Evolutionary conservation across 495 filamentous ascomycete species (phyloP).

Genomic region (Daldinia concentrica): DNA sequence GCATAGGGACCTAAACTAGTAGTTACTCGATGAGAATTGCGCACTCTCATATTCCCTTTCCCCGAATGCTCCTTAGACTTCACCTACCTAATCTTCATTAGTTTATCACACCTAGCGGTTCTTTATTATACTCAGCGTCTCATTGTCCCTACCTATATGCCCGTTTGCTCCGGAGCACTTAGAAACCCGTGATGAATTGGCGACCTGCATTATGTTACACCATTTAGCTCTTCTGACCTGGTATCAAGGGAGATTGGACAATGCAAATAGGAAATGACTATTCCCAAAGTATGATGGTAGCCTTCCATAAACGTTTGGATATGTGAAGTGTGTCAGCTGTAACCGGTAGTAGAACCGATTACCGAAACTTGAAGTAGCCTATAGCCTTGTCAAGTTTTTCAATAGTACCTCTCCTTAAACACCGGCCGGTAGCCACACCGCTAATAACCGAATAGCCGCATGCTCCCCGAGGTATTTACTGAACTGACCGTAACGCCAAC

Average conservation of each 20-base stretch:
- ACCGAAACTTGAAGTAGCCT: background rate
- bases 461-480: background rate
- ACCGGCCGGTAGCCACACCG: background rate
- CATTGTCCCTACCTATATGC: background rate
- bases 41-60: background rate
- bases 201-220: conserved; percentile 2
- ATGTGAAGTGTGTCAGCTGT: background rate
- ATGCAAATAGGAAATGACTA: background rate
- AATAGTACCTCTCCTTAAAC: background rate
- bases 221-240: background rate
- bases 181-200: background rate
- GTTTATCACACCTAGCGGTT: background rate
- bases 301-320: background rate
- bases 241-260: background rate
- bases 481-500: conserved; percentile 21
- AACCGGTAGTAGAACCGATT: background rate
- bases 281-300: background rate
- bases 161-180: background rate
- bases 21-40: background rate
- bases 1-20: background rate
- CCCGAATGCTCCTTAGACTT: background rate
- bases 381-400: background rate
- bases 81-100: background rate
- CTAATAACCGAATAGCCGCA: conserved; percentile 14
- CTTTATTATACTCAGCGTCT: background rate